Percentiles rank a stretch among this genome's conserved stretches.
These are phyloP conservation scores for Phialophora expanda DNA, from an alignment of 2,329 filamentous ascomycete species.

Conservation along the genomic window DNA sequence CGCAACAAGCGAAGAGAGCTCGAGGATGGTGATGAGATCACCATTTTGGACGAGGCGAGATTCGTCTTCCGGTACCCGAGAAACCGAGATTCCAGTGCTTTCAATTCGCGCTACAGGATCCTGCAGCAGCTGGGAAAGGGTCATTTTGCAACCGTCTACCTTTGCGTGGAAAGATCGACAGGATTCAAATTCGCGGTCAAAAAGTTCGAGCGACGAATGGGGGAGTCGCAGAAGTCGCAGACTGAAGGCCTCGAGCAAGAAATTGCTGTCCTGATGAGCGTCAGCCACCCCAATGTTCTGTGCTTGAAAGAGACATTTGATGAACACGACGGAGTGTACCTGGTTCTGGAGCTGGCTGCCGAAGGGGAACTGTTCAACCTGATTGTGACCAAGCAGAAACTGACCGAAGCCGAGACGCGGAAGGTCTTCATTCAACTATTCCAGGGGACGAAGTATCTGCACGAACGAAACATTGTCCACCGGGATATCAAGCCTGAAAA, in stretches of 20 bases:
- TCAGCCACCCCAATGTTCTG: conserved; percentile 89
- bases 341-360: conserved; percentile 86
- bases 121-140: conserved; percentile 88
- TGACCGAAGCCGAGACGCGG: conserved; percentile 81
- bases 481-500: conserved; percentile 98
- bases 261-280: conserved; percentile 95
- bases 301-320: conserved; percentile 96
- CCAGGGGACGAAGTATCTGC: conserved; percentile 91
- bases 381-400: conserved; percentile 88
- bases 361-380: conserved; percentile 96
- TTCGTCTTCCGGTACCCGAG: conserved; percentile 93
- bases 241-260: conserved; percentile 90
- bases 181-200: conserved; percentile 90
- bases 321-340: conserved; percentile 85
- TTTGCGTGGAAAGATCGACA: conserved; percentile 83
- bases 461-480: conserved; percentile 96
- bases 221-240: conserved; percentile 81
- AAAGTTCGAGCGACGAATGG: conserved; percentile 84
- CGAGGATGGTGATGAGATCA: conserved; percentile 87
- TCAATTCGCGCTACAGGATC: conserved; percentile 84
- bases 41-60: conserved; percentile 79
- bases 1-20: conserved; percentile 90
- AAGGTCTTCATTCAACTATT: conserved; percentile 91
- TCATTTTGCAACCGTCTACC: conserved; percentile 91
- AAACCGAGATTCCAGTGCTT: conserved; percentile 72